Conservation (phyloP, 2,329 filamentous ascomycete species). For the Polychaeton citri region DNA sequence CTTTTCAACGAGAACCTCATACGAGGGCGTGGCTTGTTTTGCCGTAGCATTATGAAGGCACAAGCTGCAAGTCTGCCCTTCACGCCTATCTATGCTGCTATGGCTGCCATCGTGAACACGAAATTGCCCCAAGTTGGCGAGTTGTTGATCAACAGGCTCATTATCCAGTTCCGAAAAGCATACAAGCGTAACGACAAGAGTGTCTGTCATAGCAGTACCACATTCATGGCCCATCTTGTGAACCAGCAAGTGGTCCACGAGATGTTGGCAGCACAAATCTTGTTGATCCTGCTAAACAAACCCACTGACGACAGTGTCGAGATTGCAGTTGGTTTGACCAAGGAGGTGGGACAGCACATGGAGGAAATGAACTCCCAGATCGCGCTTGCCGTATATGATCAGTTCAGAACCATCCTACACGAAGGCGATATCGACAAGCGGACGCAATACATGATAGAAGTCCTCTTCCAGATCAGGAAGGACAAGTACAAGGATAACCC, state of each 20-base stretch:
- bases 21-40: constrained; percentile 82
- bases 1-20: constrained; percentile 90
- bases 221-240: constrained; percentile 86
- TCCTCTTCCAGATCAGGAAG: constrained; percentile 90
- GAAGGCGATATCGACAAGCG: constrained; percentile 95
- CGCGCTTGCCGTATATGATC: constrained; percentile 81
- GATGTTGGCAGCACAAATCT: constrained; percentile 81
- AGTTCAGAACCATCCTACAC: constrained; percentile 88
- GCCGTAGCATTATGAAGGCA: constrained; percentile 94
- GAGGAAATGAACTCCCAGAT: constrained; percentile 92
- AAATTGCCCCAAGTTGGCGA: constrained; percentile 93
- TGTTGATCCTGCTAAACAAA: constrained; percentile 83
- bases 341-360: constrained; percentile 84
- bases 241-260: constrained; percentile 95
- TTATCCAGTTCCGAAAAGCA: constrained; percentile 88
- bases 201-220: constrained; percentile 83
- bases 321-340: constrained; percentile 85
- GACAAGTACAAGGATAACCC: constrained; percentile 95
- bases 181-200: constrained; percentile 96
- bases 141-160: constrained; percentile 67
- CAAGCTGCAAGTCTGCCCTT: constrained; percentile 93
- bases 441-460: constrained; percentile 99
- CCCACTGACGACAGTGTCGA: constrained; percentile 96
- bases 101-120: constrained; percentile 94
- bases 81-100: constrained; percentile 89